A percentile compares a stretch with the other conserved stretches of the same genome.
Conservation (phyloP, 2,329 filamentous ascomycete genomes). For the Coniochaeta prunicola region DNA sequence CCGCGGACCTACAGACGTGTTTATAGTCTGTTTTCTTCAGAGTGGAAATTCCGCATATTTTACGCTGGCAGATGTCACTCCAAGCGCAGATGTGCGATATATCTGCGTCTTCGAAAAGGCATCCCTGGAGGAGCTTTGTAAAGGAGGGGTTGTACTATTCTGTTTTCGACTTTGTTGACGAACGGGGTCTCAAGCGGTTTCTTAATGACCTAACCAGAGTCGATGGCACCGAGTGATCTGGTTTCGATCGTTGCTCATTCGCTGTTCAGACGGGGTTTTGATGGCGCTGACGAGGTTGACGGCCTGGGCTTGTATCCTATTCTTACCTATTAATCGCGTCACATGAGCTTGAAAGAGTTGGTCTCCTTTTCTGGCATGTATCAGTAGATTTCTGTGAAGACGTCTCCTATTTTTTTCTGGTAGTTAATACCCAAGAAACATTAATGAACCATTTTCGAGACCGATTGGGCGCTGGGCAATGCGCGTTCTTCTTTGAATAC, state of each 20-base stretch:
- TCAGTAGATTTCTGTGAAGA: background rate
- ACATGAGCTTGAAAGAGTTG: background rate
- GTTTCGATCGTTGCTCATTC: background rate
- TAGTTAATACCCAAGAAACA: background rate
- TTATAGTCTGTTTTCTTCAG: background rate
- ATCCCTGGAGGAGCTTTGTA: background rate
- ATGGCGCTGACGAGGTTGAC: background rate
- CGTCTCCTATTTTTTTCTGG: too few relatives aligned
- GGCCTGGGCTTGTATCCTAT: background rate
- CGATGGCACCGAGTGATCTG: background rate
- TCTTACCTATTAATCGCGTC: background rate
- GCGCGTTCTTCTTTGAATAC: background rate
- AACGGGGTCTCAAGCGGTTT: background rate
- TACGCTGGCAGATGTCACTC: background rate
- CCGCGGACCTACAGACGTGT: background rate
- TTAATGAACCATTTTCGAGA: background rate
- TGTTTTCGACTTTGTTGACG: background rate
- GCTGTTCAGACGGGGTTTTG: background rate
- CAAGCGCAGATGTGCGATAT: background rate
- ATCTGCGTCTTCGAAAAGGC: background rate
- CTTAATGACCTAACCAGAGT: background rate
- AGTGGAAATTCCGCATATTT: background rate
- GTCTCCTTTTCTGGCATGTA: background rate
- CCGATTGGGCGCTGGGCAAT: background rate
- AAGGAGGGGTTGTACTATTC: background rate